Percentiles rank a stretch among this genome's conserved stretches.
Evolutionary conservation across 2,329 filamentous ascomycete species (phyloP).

Genomic region (Monilinia laxa): DNA sequence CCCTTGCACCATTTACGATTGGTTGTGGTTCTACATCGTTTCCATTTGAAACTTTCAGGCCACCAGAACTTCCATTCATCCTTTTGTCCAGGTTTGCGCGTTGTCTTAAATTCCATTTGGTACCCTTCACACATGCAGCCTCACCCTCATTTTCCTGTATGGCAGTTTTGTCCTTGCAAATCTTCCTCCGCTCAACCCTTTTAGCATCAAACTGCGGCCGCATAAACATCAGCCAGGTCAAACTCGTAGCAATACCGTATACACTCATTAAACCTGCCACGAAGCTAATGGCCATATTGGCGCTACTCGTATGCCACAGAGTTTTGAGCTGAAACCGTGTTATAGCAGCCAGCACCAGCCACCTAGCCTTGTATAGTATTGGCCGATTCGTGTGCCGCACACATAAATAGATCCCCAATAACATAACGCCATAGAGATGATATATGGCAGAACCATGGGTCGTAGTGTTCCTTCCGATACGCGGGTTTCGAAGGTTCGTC

Average conservation of each 20-base stretch:
- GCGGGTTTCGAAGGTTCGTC: slow-evolving; percentile 42
- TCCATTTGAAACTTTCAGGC: not conserved
- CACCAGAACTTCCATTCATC: not conserved
- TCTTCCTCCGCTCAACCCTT: slow-evolving; percentile 43
- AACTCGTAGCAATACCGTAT: slow-evolving; percentile 53
- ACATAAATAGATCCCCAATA: slow-evolving; percentile 54
- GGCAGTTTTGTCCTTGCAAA: not conserved
- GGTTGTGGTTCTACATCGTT: not conserved
- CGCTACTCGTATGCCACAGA: slow-evolving; percentile 48
- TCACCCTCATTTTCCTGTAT: not conserved
- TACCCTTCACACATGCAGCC: not conserved
- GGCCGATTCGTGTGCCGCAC: slow-evolving; percentile 53
- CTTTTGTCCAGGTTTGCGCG: slow-evolving; percentile 27
- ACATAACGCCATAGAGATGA: slow-evolving; percentile 47
- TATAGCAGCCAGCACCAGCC: slow-evolving; percentile 49
- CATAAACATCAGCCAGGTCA: slow-evolving; percentile 54
- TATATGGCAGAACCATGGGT: slow-evolving; percentile 56
- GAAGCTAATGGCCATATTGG: slow-evolving; percentile 53
- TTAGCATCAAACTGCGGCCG: slow-evolving; percentile 57
- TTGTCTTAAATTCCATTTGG: slow-evolving; percentile 3
- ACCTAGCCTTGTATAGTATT: slow-evolving; percentile 52
- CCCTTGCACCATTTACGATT: slow-evolving; percentile 5
- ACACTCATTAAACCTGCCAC: slow-evolving; percentile 49
- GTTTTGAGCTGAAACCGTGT: slow-evolving; percentile 48
- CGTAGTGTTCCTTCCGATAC: slow-evolving; percentile 44